These are phyloP conservation scores for Prunus campanulata DNA, from an alignment of 306 rosid species.

Conservation along the genomic window DNA sequence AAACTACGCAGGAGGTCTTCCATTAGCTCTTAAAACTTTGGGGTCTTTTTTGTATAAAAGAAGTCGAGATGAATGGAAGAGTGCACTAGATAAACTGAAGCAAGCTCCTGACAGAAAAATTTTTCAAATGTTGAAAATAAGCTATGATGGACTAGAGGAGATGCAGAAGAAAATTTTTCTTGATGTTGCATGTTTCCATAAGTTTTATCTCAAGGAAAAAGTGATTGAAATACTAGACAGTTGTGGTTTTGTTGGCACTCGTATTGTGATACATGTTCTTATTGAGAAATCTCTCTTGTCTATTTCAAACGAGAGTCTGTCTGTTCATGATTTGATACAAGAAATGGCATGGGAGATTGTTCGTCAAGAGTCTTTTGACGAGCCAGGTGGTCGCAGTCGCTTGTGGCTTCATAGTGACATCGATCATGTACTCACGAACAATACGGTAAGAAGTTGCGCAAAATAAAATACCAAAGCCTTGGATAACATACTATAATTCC, in stretches of 20 bases:
- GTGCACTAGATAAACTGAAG: constrained; percentile 24
- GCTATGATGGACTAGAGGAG: constrained; percentile 21
- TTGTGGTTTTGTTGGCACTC: constrained; percentile 14
- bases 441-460: not conserved
- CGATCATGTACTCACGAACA: constrained; percentile 12
- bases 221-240: constrained; percentile 11
- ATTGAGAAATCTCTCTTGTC: constrained; percentile 36
- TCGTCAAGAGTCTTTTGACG: not conserved
- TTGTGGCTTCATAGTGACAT: constrained; percentile 18
- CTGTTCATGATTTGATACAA: constrained; percentile 36
- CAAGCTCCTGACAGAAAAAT: constrained; percentile 20
- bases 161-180: constrained; percentile 29
- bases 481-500: not conserved
- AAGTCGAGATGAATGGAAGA: constrained; percentile 24
- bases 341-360: constrained; percentile 33
- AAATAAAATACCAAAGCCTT: not conserved
- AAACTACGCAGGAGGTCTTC: constrained; percentile 9
- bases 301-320: not conserved
- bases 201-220: constrained; percentile 17
- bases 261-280: constrained; percentile 27
- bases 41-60: constrained; percentile 33
- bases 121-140: constrained; percentile 11
- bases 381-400: constrained; percentile 8
- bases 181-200: constrained; percentile 37
- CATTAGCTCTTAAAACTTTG: constrained; percentile 32